Evolutionary conservation across 805 yeast species (phyloP).

Genomic region (Blastobotrys parvus): DNA sequence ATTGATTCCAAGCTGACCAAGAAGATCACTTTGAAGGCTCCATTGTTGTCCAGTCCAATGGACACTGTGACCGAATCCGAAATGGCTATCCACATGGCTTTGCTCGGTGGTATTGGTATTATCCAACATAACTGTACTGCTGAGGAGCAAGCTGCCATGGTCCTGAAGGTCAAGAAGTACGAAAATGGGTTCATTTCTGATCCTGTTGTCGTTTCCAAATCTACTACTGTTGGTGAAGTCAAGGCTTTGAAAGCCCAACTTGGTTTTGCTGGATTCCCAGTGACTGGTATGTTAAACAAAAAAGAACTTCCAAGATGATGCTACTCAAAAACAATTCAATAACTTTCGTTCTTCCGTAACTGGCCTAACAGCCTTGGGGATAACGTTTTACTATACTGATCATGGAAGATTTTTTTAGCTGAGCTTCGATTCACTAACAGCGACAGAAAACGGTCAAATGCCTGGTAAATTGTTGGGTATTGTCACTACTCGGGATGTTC

Average conservation of each 20-base stretch:
- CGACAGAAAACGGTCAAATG: conserved; percentile 68
- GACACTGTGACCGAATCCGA: conserved; percentile 96
- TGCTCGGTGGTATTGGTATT: conserved; percentile 97
- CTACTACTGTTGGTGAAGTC: conserved; percentile 71
- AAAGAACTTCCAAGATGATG: conserved; percentile 9
- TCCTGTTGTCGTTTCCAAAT: conserved; percentile 79
- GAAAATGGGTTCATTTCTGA: conserved; percentile 97
- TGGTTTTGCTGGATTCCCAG: conserved; percentile 98
- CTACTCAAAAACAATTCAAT: conserved; percentile 32
- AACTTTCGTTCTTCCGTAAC: conserved; percentile 99
- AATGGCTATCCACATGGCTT: conserved; percentile 98
- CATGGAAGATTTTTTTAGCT: conserved; percentile 5
- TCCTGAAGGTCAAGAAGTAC: conserved; percentile 87
- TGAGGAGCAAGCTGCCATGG: conserved; percentile 98
- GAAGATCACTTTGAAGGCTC: conserved; percentile 84
- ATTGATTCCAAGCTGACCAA: conserved; percentile 86
- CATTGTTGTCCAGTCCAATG: conserved; percentile 98
- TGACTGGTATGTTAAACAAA: conserved; percentile 88
- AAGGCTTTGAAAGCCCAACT: conserved; percentile 57
- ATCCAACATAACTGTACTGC: conserved; percentile 95
- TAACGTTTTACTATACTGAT: conserved; percentile 39
- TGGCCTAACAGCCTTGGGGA: conserved; percentile 98
- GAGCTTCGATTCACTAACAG: conserved; percentile 19
- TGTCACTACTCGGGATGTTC: conserved; percentile 93
- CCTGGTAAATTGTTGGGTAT: conserved; percentile 92